A percentile compares a stretch with the other conserved stretches of the same genome.
phyloP scores from a whole-genome alignment of 169 alveolate species.

The Pseudocohnilembus persalinus region DNA sequence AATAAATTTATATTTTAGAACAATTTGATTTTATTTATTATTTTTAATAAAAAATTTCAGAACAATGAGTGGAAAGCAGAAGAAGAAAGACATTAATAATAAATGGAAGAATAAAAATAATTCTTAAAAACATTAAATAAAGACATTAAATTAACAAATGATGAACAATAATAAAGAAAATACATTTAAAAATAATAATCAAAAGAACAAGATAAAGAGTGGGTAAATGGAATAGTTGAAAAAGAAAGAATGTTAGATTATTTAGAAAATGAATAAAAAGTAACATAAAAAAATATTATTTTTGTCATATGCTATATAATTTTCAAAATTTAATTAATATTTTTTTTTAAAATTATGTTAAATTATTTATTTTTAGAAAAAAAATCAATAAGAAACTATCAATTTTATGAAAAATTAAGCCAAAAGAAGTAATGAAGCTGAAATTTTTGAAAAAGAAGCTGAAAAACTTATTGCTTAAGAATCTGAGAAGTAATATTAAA shows the following conservation, averaged over 20 bases:
- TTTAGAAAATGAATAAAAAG: slow-evolving; percentile 27
- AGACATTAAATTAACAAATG: slow-evolving; percentile 22
- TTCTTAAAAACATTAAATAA: neutral
- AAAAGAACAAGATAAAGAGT: slow-evolving; percentile 17
- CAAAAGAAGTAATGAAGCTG: slow-evolving; percentile 3
- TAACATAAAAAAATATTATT: slow-evolving; percentile 23
- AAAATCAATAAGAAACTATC: slow-evolving; percentile 14
- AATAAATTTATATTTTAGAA: too few species aligned
- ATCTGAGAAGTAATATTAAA: slow-evolving; percentile 8
- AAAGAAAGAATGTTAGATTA: slow-evolving; percentile 6
- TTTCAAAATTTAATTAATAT: too few species aligned
- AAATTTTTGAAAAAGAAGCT: neutral
- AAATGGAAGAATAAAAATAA: neutral
- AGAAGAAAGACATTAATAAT: slow-evolving; percentile 15
- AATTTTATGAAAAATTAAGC: slow-evolving; percentile 21
- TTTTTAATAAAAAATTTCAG: neutral
- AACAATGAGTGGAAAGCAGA: slow-evolving; percentile 27
- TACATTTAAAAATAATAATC: neutral
- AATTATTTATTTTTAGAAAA: slow-evolving; percentile 6
- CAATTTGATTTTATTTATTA: too few species aligned
- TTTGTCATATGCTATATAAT: neutral
- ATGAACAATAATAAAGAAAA: slow-evolving; percentile 21
- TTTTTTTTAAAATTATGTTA: too few species aligned
- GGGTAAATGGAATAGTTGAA: slow-evolving; percentile 1
- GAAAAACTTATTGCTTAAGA: neutral